phyloP scores from a whole-genome alignment of 352 stramenopile genomes.

The Phytophthora megakarya region DNA sequence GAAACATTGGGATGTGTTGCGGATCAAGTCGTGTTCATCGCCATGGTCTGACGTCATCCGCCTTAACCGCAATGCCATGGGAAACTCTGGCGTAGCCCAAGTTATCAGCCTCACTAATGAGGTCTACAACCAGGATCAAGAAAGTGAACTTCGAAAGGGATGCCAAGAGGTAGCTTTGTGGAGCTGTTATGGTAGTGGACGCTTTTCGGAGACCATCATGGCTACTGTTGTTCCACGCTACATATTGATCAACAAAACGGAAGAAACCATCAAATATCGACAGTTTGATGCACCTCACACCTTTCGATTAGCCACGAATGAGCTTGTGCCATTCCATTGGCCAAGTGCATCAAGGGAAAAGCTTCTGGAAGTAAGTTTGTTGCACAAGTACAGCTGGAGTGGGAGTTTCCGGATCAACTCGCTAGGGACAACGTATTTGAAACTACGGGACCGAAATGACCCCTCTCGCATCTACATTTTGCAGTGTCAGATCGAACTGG shows the following conservation, averaged over 20 bases:
- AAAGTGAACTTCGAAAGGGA: constrained; percentile 65
- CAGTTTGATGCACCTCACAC: constrained; percentile 80
- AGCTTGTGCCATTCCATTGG: constrained; percentile 87
- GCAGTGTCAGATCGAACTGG: constrained; percentile 86
- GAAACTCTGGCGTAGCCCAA: constrained; percentile 87
- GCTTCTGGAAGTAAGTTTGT: constrained; percentile 82
- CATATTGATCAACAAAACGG: constrained; percentile 88
- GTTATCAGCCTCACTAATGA: constrained; percentile 85
- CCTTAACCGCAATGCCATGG: constrained; percentile 88
- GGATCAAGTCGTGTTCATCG: constrained; percentile 75
- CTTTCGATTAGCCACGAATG: constrained; percentile 70
- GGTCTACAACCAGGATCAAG: constrained; percentile 57
- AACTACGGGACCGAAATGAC: constrained; percentile 75
- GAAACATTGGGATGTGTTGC: constrained; percentile 85
- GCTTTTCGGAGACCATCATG: constrained; percentile 87
- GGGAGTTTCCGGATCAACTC: constrained; percentile 88
- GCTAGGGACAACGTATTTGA: constrained; percentile 86
- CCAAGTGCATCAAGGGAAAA: constrained; percentile 76
- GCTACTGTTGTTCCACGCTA: constrained; percentile 87
- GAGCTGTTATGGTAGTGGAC: constrained; percentile 83
- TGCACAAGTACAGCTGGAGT: constrained; percentile 85
- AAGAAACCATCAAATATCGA: constrained; percentile 84
- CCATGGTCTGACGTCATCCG: constrained; percentile 87
- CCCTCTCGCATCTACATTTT: constrained; percentile 86
- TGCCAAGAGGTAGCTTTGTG: constrained; percentile 85